Evolutionary conservation across 495 filamentous ascomycete species (phyloP), one percentile per base, ranked within the genome.

Genomic region (Talaromyces adpressus): DNA sequence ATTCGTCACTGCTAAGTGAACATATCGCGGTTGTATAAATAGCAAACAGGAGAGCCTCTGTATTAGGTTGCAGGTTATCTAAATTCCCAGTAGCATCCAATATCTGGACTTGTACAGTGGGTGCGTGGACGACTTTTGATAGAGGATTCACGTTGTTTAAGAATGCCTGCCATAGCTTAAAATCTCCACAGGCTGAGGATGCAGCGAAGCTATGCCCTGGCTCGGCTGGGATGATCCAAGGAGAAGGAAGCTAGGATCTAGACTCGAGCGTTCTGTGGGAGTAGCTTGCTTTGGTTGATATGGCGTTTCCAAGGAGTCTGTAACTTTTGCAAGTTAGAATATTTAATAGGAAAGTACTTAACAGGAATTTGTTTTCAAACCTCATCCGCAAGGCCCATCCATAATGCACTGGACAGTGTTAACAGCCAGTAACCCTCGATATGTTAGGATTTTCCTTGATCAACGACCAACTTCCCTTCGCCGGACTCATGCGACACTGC

Each of bases 101-200:
- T 12, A 85, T 71, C 32, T 72, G 61, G 30, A 72, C 72, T 57
- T 75, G 74, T 45, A 87, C 63, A 3, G 85, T 85, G 3, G 87
- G 88, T 1, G 81, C 82, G 70, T 91, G 89, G 61, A 90, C 79
- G 12, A 90, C 71, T 69, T 90, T 91, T 54, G 81, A 82, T 51
- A 91, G 69, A 0, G 88, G 88, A 70, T 90, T 86, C 63, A 90
- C 83, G 66, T 85, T 84, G 61, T 85, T 81, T 12, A 88, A 78
- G 65, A 82, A 90, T 2, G 79, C 79, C 71, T 91, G 87, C 88
- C 89, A 91, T 11, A 92, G 71, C 56, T 79, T 77, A 65, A 91
- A 25, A 91, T 86, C 62, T 91, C 87, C n/a, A 22, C 23, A 14
- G 53, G n/a, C 23, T 18, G 23, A 23, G 53, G 53, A 57, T 57